Base-by-base conservation (phyloP, 2,329 filamentous ascomycete species). In the Epicoccum sorghinum region DNA sequence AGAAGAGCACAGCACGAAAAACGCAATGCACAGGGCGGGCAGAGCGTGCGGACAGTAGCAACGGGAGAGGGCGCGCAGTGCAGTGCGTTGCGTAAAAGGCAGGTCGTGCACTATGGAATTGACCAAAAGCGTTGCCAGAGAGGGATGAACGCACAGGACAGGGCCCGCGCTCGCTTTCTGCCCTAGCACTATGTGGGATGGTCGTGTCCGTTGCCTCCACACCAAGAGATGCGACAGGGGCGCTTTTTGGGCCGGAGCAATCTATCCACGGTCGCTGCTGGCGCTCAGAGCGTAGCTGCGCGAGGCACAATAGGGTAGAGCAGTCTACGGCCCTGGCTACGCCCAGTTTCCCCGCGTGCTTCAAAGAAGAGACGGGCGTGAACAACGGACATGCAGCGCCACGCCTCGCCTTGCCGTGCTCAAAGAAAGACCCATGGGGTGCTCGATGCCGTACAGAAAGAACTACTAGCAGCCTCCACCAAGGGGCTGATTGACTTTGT, bases 91-190 rank as follows among this genome's bases (percentile, higher is more conserved):
- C 30, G 43, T 46, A 43, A 51, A 35, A 33, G 43, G 37, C 47
- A 55, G 42, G 53, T 44, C 44, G 38, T 42, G 55, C 41, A 37
- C 36, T 54, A 35, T 49, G 32, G 49, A 53, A 48, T 57, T 52
- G 48, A 22, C 49, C 52, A 30, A 47, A 47, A 47, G 40, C 47
- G 47, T 33, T 32, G 53, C 47, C 47, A 50, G 29, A 36, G 53
- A 56, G 43, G 42, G 52, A 52, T 48, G 49, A 47, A 50, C 45
- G 49, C 50, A 48, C 55, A 47, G 49, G 54, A 48, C 55, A 43
- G 49, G 54, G 49, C 55, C 48, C 47, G 32, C 43, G 37, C 47
- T 40, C 43, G 37, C 52, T 50, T 42, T 47, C 29, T 47, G 38
- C 54, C 40, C 55, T 57, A 54, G 41, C 10, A 49, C 55, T 10